phyloP scores from a whole-genome alignment of 352 stramenopile species.

The Pythium phragmitis region DNA sequence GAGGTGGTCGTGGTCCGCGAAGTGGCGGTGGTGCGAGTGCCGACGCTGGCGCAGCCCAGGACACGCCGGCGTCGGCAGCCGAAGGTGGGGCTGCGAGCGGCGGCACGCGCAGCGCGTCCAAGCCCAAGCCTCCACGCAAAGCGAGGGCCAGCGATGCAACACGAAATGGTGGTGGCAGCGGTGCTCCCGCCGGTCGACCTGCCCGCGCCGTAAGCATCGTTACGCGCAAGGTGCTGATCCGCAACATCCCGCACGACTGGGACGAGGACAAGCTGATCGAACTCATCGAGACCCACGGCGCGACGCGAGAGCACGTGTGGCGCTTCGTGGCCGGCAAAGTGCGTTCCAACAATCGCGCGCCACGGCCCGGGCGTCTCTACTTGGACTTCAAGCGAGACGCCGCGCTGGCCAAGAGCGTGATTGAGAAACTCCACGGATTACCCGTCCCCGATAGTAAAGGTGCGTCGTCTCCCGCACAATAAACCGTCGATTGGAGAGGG shows the following conservation, averaged over 20 bases:
- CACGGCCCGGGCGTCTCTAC: constrained; percentile 57
- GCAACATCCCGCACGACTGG: constrained; percentile 56
- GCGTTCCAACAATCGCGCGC: constrained; percentile 52
- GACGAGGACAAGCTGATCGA: constrained; percentile 37
- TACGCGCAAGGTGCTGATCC: constrained; percentile 67
- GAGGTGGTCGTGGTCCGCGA: constrained; percentile 9
- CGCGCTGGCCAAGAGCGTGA: constrained; percentile 47
- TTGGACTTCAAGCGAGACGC: constrained; percentile 71
- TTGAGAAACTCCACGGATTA: constrained; percentile 54
- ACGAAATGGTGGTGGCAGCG: constrained; percentile 17
- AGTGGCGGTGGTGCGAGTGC: background rate
- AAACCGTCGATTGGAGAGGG: background rate
- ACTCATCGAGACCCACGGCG: constrained; percentile 41
- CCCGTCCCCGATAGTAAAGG: constrained; percentile 37
- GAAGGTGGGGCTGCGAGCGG: background rate
- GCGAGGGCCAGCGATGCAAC: constrained; percentile 8
- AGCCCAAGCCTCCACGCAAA: constrained; percentile 15
- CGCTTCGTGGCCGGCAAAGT: constrained; percentile 60
- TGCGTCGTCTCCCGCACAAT: constrained; percentile 1
- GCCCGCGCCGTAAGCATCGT: constrained; percentile 35
- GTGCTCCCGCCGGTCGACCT: constrained; percentile 27
- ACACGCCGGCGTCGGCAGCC: background rate
- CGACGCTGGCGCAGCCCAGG: background rate
- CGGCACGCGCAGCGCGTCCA: background rate
- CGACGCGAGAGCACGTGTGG: constrained; percentile 46